Evolutionary conservation across 2,329 filamentous ascomycete species (phyloP).

Genomic region (Aspergillus flavus): DNA sequence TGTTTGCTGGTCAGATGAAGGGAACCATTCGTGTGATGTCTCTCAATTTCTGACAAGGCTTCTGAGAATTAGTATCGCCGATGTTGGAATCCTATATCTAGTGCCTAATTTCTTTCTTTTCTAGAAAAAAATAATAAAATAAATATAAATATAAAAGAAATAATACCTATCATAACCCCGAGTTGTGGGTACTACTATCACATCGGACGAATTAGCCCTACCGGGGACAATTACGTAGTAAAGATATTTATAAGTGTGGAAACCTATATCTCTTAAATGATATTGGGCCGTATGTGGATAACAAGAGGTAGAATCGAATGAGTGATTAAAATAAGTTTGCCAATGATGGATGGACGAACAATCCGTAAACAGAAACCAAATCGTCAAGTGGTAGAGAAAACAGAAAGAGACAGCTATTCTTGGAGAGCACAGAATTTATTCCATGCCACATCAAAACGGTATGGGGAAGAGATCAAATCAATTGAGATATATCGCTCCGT

Average conservation of each 20-base stretch:
- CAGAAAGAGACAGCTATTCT: not conserved
- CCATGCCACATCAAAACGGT: not conserved
- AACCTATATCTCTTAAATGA: not conserved
- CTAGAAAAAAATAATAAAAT: not conserved
- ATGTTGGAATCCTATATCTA: not conserved
- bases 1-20: not conserved
- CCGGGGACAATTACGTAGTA: not conserved
- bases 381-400: too few species aligned
- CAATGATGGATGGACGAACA: not conserved
- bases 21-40: not conserved
- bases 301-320: not conserved
- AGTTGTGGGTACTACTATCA: not conserved
- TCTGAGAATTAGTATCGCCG: not conserved
- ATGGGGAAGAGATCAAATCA: not conserved
- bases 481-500: not conserved
- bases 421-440: not conserved
- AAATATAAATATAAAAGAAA: not conserved
- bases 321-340: not conserved
- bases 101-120: not conserved
- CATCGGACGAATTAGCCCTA: not conserved
- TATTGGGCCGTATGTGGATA: not conserved
- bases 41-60: not conserved
- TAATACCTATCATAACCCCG: not conserved
- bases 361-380: not conserved
- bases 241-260: not conserved